A percentile compares a stretch with the other conserved stretches of the same genome.
These are phyloP conservation scores for Diatrype stigma DNA, from an alignment of 2,329 filamentous ascomycete genomes.

Conservation along the genomic window DNA sequence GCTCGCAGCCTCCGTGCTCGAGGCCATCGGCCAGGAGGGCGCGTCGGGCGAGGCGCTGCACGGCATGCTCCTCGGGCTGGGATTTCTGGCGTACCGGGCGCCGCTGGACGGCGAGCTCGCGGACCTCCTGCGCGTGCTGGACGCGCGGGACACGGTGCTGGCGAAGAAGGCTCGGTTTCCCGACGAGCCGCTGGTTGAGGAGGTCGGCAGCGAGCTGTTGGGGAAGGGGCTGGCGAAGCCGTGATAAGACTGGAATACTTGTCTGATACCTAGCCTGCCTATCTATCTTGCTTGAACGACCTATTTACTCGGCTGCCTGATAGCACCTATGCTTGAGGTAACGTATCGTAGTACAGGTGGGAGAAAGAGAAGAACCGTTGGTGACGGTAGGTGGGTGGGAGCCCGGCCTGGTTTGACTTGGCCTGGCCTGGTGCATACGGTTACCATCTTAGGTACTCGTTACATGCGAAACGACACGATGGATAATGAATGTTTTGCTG, in stretches of 20 bases:
- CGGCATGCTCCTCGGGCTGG: slow-evolving; percentile 72
- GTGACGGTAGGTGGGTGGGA: no score
- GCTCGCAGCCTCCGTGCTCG: slow-evolving; percentile 73
- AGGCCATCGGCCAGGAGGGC: slow-evolving; percentile 60
- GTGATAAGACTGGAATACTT: slow-evolving; percentile 1
- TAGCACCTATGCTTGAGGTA: no score
- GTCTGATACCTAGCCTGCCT: no score
- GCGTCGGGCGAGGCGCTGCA: slow-evolving; percentile 68
- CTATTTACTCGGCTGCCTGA: no score
- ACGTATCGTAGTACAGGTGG: no score
- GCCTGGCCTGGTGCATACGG: no score
- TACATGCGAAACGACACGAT: no score
- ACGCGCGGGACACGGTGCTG: slow-evolving; percentile 62
- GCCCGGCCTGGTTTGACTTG: no score
- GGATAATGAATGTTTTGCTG: no score
- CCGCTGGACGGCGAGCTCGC: slow-evolving; percentile 69
- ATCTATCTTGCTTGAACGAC: no score
- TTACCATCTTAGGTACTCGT: no score
- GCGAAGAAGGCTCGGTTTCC: slow-evolving; percentile 55
- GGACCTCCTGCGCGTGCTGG: slow-evolving; percentile 74
- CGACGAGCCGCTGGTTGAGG: slow-evolving; percentile 51
- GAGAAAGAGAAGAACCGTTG: no score
- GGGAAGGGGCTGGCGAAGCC: slow-evolving; percentile 43
- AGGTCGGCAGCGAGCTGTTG: slow-evolving; percentile 49
- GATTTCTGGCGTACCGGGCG: slow-evolving; percentile 69